Evolutionary conservation across 1,139 yeast species (phyloP), one percentile per base, ranked within the genome.

Genomic region (Geotrichum candidum): DNA sequence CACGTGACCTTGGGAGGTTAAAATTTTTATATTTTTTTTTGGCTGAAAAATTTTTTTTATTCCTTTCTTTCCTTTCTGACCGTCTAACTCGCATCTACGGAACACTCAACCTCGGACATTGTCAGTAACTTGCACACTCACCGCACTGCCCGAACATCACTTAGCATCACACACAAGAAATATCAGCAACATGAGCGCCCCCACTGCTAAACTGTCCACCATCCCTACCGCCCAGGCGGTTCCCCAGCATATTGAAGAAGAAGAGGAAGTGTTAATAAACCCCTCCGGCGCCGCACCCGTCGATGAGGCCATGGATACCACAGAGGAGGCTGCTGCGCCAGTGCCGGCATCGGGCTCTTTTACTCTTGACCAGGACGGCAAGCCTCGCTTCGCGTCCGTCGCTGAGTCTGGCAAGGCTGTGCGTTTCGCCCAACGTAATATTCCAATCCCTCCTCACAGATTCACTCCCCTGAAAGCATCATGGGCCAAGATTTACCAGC

Each of bases 401-500:
- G 80, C 86, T 18, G 80, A 82, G 63, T 73, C 86, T 2, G 84
- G 84, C n/a, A 82, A 80, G 77, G 84, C 82, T 66, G 95, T 90
- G 48, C 90, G 90, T 75, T 79, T 86, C 64, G 97, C 91, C 74
- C 82, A 87, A 63, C 83, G 98, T 77, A 91, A 91, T 72, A 89
- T 95, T 15, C 84, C 96, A 9, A 95, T 94, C 46, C 99, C 99
- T 50, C 98, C 97, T 41, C 98, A 94, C 74, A 83, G 99, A 80
- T 87, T 94, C 90, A 83, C 96, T 0, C 98, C 99, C 15, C 82
- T 94, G 69, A 88, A 91, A 74, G 83, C 84, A 67, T 82, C 86
- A 58, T 94, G 99, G 99, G 82, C 90, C 59, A 94, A 94, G 74
- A 87, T 94, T 62, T 95, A 94, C 73, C 96, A 96, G 48, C 98